These are phyloP conservation scores for Erythrophleum fordii DNA, from an alignment of 306 rosid species.

Conservation along the genomic window DNA sequence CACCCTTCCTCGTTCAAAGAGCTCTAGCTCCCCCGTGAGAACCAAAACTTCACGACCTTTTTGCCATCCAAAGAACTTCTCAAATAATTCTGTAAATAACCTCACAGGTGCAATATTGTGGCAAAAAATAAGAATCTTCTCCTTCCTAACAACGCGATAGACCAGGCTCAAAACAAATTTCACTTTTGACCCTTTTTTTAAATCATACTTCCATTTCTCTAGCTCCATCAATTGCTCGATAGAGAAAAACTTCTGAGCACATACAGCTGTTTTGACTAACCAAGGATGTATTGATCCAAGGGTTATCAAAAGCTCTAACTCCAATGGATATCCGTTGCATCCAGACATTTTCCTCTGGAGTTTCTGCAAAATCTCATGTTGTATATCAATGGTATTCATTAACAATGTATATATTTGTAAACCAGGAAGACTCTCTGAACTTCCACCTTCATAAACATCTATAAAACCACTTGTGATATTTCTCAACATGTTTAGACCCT, in stretches of 20 bases:
- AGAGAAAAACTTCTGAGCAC: constrained; percentile 72
- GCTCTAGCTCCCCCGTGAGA: constrained; percentile 88
- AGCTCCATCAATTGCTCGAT: constrained; percentile 54
- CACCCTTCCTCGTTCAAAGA: constrained; percentile 86
- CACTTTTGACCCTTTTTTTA: constrained; percentile 83
- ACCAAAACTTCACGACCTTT: constrained; percentile 77
- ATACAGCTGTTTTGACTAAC: constrained; percentile 77
- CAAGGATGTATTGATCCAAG: constrained; percentile 98
- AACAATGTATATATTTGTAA: constrained; percentile 89
- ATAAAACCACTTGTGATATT: constrained; percentile 81
- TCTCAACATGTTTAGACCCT: constrained; percentile 83
- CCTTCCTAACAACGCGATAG: constrained; percentile 71
- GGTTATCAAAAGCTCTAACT: constrained; percentile 88
- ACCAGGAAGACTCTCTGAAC: constrained; percentile 81
- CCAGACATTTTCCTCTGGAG: constrained; percentile 67
- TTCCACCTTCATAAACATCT: constrained; percentile 87
- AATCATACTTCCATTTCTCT: constrained; percentile 71
- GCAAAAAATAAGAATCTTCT: constrained; percentile 85
- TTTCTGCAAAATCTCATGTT: constrained; percentile 64
- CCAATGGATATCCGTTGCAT: constrained; percentile 80
- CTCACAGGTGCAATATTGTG: constrained; percentile 95
- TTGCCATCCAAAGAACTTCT: constrained; percentile 76
- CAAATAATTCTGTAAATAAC: constrained; percentile 73
- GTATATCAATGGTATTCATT: constrained; percentile 87
- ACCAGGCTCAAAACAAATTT: constrained; percentile 86